These are phyloP conservation scores for Ophiostoma piceae DNA, from an alignment of 2,329 filamentous ascomycete genomes.

Conservation along the genomic window DNA sequence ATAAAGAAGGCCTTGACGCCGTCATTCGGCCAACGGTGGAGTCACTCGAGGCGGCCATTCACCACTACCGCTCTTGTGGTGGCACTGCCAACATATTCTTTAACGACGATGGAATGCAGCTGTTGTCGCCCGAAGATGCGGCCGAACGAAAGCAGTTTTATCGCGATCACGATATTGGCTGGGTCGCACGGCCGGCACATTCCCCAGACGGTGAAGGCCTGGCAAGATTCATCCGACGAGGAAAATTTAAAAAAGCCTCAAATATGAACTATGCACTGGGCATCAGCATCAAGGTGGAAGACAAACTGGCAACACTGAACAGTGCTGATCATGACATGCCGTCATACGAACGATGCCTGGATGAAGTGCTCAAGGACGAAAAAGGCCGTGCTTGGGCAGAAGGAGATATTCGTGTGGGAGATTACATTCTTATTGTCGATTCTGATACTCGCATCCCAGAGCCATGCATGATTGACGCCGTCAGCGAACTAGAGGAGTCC, in stretches of 20 bases:
- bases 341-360: conserved; percentile 60
- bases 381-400: conserved; percentile 72
- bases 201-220: conserved; percentile 45
- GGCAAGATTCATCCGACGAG: conserved; percentile 56
- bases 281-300: conserved; percentile 65
- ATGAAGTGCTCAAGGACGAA: conserved; percentile 60
- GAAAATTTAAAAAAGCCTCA: conserved; percentile 66
- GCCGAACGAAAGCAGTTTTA: conserved; percentile 62
- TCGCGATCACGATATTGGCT: conserved; percentile 63
- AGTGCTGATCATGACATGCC: conserved; percentile 61
- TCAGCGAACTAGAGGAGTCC: conserved; percentile 75
- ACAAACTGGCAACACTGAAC: conserved; percentile 54
- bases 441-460: conserved; percentile 73
- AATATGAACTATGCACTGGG: conserved; percentile 69
- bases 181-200: conserved; percentile 61
- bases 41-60: conserved; percentile 72
- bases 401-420: conserved; percentile 78
- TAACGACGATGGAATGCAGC: conserved; percentile 69
- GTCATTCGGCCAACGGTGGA: conserved; percentile 77
- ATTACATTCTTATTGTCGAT: conserved; percentile 75
- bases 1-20: conserved; percentile 71
- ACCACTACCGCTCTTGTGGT: conserved; percentile 69
- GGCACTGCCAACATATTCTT: conserved; percentile 72
- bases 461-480: conserved; percentile 72
- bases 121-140: conserved; percentile 58